Conservation (phyloP, 148 eudicot genomes). For the Fallopia convolvulus region DNA sequence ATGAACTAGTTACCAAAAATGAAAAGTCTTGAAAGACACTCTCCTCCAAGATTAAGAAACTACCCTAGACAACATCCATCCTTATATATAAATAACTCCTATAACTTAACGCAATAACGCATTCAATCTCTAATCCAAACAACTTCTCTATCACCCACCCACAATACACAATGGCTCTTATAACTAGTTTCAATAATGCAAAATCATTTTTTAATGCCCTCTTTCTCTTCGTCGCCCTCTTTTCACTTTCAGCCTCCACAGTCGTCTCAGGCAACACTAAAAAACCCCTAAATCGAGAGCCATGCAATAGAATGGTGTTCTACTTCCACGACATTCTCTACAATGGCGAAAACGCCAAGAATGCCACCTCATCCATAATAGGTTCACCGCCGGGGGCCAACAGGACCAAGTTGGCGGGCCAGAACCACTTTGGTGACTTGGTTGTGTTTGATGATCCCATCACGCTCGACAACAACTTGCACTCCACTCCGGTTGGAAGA, state of each 20-base stretch:
- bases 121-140: neutral
- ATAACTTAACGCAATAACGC: neutral
- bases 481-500: conserved; percentile 44
- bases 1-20: neutral
- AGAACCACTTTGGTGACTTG: conserved; percentile 44
- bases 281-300: conserved; percentile 5
- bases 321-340: conserved; percentile 59
- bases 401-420: conserved; percentile 24
- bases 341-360: conserved; percentile 40
- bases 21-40: too few species aligned
- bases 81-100: neutral
- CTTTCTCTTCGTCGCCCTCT: neutral
- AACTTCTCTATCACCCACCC: neutral
- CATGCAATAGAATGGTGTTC: conserved; percentile 33
- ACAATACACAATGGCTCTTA: neutral
- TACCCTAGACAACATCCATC: too few species aligned
- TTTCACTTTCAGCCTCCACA: neutral
- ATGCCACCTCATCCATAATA: conserved; percentile 54
- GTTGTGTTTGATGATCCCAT: conserved; percentile 70
- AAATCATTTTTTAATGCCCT: neutral
- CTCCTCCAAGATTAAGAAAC: too few species aligned
- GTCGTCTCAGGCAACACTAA: neutral
- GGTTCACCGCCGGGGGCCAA: conserved; percentile 48
- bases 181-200: neutral
- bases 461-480: conserved; percentile 48